Base-by-base conservation (phyloP, 2,329 filamentous ascomycete genomes). In the Nemania sp. region DNA sequence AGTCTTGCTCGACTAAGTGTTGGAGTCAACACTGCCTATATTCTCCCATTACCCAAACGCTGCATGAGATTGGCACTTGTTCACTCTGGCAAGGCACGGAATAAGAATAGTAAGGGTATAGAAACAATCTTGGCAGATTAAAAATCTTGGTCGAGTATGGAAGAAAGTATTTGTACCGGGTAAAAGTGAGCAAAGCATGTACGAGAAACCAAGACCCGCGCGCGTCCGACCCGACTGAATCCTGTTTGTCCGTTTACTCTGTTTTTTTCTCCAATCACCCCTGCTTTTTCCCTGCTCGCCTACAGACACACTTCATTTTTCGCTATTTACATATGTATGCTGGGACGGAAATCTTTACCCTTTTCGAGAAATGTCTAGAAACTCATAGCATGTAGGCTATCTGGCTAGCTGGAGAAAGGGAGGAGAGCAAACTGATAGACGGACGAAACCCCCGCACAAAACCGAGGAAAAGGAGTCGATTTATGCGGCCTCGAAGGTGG, bases 401-500 rank as follows among this genome's bases (percentile, higher is more conserved):
- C 8, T 18, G 26, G n/a, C n/a, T n/a, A n/a, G n/a, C n/a, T n/a
- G n/a, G n/a, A n/a, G 15, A 11, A 24, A 11, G 47, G 27, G 45
- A 58, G 24, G 24, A 41, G 54, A 58, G 26, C 22, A 35, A 52
- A 20, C 22, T 1, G 35, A 38, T 26, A n/a, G 56, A 57, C 22
- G 15, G 26, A 27, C 45, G 27, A 29, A n/a, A n/a, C n/a, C 51
- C 29, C 22, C 15, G 22, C 27, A n/a, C n/a, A n/a, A n/a, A n/a
- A n/a, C n/a, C n/a, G n/a, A n/a, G n/a, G n/a, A n/a, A n/a, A 20
- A 7, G 13, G 22, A 13, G 8, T n/a, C 49, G 5, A 22, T 41
- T 51, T 65, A 69, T 20, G 67, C 51, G 49, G 68, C 35, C 24
- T 49, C 64, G 69, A 77, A 84, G 70, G 83, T 85, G 6, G 81